These are phyloP conservation scores for Ogataea trehalophila DNA, from an alignment of 805 yeast genomes.

Conservation along the genomic window DNA sequence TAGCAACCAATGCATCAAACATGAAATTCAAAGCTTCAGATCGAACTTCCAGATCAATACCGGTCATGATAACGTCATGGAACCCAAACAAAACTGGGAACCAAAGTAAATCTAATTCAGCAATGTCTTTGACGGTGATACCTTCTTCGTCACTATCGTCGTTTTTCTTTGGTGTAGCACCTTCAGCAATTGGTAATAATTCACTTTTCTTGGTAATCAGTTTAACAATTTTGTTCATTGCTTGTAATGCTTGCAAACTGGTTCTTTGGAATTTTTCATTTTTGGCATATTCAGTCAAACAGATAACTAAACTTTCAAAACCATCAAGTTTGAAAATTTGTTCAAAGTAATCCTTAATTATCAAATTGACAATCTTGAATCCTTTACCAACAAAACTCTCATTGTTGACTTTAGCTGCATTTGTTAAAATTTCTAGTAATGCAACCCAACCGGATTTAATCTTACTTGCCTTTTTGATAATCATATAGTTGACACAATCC, in stretches of 20 bases:
- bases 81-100: slow-evolving; percentile 82
- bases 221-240: slow-evolving; percentile 57
- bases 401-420: slow-evolving; percentile 58
- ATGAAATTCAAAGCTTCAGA: slow-evolving; percentile 78
- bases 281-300: slow-evolving; percentile 78
- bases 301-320: slow-evolving; percentile 57
- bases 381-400: slow-evolving; percentile 62
- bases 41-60: slow-evolving; percentile 91
- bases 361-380: slow-evolving; percentile 55
- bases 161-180: too few species aligned
- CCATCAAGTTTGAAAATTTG: slow-evolving; percentile 69
- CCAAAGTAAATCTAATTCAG: slow-evolving; percentile 42
- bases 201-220: slow-evolving; percentile 46
- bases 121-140: slow-evolving; percentile 39
- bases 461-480: slow-evolving; percentile 63
- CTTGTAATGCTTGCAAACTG: slow-evolving; percentile 75
- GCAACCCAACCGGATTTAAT: slow-evolving; percentile 95
- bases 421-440: slow-evolving; percentile 70
- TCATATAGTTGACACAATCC: slow-evolving; percentile 84
- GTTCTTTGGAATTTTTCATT: slow-evolving; percentile 77
- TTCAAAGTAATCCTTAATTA: slow-evolving; percentile 56
- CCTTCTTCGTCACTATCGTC: slow-evolving; percentile 15
- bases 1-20: slow-evolving; percentile 74
- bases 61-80: slow-evolving; percentile 86
- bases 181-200: background rate